Conservation (phyloP, 345 rosid species). For the Camelina hispida region DNA sequence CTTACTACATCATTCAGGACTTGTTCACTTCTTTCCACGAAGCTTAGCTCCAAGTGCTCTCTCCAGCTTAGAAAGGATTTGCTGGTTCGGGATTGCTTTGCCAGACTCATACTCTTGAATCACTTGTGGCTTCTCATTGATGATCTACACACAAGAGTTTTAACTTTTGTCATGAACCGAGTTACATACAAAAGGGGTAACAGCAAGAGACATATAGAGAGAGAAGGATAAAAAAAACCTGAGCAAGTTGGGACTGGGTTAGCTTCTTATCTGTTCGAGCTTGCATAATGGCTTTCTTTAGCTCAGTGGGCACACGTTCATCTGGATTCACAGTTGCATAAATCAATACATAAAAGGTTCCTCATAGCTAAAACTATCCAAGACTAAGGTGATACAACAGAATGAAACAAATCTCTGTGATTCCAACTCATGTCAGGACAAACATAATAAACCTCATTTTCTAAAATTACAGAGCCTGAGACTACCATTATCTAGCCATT, state of each 20-base stretch:
- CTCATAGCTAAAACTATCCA: neutral
- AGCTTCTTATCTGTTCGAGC: constrained; percentile 92
- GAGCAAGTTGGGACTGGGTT: constrained; percentile 94
- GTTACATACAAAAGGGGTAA: neutral
- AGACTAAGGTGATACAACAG: neutral
- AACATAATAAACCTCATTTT: neutral
- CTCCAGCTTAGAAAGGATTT: constrained; percentile 63
- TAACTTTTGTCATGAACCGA: neutral
- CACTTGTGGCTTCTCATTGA: constrained; percentile 95
- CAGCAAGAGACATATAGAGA: neutral
- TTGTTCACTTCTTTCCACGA: constrained; percentile 83
- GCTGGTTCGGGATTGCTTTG: constrained; percentile 97
- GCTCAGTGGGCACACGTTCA: constrained; percentile 88
- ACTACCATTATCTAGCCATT: constrained; percentile 2
- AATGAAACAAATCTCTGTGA: neutral
- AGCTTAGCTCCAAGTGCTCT: constrained; percentile 91
- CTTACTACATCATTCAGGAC: constrained; percentile 10
- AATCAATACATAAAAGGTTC: neutral
- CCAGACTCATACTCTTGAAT: constrained; percentile 98
- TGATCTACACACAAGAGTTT: constrained; percentile 51
- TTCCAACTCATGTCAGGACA: neutral
- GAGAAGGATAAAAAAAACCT: constrained; percentile 47
- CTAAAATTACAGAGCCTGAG: neutral
- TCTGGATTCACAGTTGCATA: constrained; percentile 49
- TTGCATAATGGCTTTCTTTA: constrained; percentile 91